A percentile compares a stretch with the other conserved stretches of the same genome.
Conservation (phyloP, 768 basidiomycete species). For the Lyophyllum decastes region DNA sequence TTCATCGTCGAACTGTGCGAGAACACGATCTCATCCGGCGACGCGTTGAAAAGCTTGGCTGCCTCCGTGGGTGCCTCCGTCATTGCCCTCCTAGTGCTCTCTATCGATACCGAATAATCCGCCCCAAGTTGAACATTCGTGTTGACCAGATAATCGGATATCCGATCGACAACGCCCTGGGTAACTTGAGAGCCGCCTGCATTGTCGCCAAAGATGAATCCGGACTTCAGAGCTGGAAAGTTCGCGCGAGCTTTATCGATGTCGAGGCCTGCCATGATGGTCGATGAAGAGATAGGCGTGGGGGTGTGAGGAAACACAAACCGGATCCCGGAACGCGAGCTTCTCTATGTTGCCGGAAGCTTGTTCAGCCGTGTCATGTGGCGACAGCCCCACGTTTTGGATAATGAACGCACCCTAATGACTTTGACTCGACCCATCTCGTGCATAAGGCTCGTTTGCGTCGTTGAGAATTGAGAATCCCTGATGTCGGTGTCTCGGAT, state of each 20-base stretch:
- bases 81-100: conserved; percentile 50
- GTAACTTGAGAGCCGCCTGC: conserved; percentile 74
- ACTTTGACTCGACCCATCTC: no score
- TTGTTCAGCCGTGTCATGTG: background rate
- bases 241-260: conserved; percentile 52
- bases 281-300: background rate
- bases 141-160: conserved; percentile 68
- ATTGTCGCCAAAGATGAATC: conserved; percentile 74
- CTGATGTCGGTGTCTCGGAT: no score
- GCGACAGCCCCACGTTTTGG: background rate
- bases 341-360: background rate
- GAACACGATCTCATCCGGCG: conserved; percentile 64
- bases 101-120: conserved; percentile 59
- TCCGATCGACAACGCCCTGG: conserved; percentile 53
- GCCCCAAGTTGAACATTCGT: conserved; percentile 78
- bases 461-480: no score
- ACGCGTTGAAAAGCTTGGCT: conserved; percentile 64
- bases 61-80: conserved; percentile 51
- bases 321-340: background rate
- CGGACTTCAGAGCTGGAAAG: conserved; percentile 62
- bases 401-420: no score
- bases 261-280: conserved; percentile 37
- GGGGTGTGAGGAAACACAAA: background rate
- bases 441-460: no score
- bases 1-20: conserved; percentile 69